Conservation (phyloP, 2,329 filamentous ascomycete species). For the Botrytis paeoniae region DNA sequence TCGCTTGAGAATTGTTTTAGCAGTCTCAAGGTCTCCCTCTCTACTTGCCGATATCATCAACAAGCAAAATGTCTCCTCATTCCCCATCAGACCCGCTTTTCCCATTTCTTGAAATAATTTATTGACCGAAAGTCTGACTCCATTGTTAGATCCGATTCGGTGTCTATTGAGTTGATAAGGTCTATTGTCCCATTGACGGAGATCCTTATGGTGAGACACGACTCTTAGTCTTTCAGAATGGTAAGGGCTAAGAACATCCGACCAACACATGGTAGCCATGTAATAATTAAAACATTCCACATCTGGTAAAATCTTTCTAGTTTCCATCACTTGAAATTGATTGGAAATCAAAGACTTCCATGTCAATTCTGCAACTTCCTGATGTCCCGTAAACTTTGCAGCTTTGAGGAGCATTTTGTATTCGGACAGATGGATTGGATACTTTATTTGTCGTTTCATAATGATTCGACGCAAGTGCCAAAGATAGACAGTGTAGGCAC, state of each 20-base stretch:
- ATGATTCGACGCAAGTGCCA: conserved; percentile 34
- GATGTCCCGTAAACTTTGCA: conserved; percentile 48
- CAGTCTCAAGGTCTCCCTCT: conserved; percentile 48
- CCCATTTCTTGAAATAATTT: conserved; percentile 49
- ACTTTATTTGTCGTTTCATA: conserved; percentile 39
- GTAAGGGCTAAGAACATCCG: conserved; percentile 41
- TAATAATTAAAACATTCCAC: conserved; percentile 53
- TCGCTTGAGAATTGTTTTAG: conserved; percentile 48
- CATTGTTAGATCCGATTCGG: conserved; percentile 23
- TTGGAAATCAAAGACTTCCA: conserved; percentile 47
- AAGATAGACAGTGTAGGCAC: conserved; percentile 30
- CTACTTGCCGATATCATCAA: conserved; percentile 51
- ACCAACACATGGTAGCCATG: conserved; percentile 50
- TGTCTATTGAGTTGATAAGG: conserved; percentile 30
- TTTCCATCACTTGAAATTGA: conserved; percentile 5
- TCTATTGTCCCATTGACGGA: conserved; percentile 27
- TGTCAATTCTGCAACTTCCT: conserved; percentile 42
- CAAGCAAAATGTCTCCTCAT: conserved; percentile 52
- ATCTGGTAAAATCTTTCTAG: conserved; percentile 41
- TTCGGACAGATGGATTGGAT: conserved; percentile 45
- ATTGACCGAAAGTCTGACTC: conserved; percentile 26
- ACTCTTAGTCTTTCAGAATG: conserved; percentile 39
- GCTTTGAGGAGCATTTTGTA: conserved; percentile 53
- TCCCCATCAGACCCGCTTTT: conserved; percentile 41
- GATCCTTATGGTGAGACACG: conserved; percentile 30